Percentiles rank a stretch among this genome's conserved stretches.
phyloP scores from a whole-genome alignment of 345 rosid species.

The Reutealis trisperma region DNA sequence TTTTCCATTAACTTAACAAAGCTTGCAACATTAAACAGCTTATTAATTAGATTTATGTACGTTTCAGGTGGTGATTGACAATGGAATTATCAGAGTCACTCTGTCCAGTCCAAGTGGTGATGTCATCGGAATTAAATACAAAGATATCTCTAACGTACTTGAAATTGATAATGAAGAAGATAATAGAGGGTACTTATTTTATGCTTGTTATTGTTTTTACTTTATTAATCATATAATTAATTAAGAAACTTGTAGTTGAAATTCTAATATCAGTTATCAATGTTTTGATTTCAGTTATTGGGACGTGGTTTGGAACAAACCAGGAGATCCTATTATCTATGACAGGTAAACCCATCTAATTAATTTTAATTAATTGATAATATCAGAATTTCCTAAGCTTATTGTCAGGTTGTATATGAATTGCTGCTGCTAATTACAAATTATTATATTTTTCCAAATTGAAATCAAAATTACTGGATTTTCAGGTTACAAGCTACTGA shows the following conservation, averaged over 20 bases:
- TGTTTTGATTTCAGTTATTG: constrained; percentile 22
- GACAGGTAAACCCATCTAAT: constrained; percentile 25
- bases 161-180: constrained; percentile 20
- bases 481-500: constrained; percentile 15
- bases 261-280: background rate
- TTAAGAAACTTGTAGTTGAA: no score
- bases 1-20: no score
- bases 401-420: no score
- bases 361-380: background rate
- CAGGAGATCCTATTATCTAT: constrained; percentile 13
- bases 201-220: background rate
- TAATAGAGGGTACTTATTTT: constrained; percentile 22
- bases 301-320: constrained; percentile 37
- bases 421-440: no score
- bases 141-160: constrained; percentile 25
- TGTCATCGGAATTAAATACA: constrained; percentile 27
- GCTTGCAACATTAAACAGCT: background rate
- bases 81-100: constrained; percentile 28
- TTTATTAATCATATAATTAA: background rate
- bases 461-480: background rate
- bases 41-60: no score
- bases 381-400: background rate
- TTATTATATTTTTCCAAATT: background rate
- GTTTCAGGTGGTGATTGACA: constrained; percentile 30
- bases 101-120: constrained; percentile 25